phyloP scores from a whole-genome alignment of 179 eudicot genomes.

The Heliamphora pulchella region DNA sequence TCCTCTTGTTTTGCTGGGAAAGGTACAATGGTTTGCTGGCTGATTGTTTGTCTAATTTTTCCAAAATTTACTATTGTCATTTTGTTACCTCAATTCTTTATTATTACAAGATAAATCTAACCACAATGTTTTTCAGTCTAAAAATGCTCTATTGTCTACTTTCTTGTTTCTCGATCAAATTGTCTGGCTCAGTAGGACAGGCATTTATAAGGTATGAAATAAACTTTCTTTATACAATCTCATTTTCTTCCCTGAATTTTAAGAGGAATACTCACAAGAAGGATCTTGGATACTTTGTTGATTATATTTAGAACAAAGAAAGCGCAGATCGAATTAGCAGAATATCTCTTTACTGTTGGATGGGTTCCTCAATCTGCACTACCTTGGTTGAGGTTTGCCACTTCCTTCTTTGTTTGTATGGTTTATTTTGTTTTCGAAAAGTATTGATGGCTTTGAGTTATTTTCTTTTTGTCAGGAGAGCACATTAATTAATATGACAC shows the following conservation, averaged over 20 bases:
- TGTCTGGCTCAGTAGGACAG: slow-evolving; percentile 93
- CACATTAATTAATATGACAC: too few relatives aligned
- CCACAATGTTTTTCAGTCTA: slow-evolving; percentile 47
- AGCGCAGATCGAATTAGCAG: slow-evolving; percentile 62
- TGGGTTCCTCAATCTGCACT: slow-evolving; percentile 77
- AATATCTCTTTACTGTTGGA: slow-evolving; percentile 91
- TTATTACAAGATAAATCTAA: too few relatives aligned
- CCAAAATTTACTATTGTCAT: neutral
- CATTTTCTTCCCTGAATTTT: neutral
- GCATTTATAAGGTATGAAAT: slow-evolving; percentile 72
- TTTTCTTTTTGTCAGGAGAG: neutral
- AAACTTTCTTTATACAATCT: neutral
- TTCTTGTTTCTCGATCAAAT: slow-evolving; percentile 97
- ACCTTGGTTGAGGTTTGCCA: slow-evolving; percentile 78
- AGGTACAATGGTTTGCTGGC: slow-evolving; percentile 41
- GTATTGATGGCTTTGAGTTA: too few relatives aligned
- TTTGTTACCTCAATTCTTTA: slow-evolving; percentile 16
- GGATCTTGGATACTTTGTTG: slow-evolving; percentile 15
- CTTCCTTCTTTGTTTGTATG: neutral
- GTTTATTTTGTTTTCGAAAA: too few relatives aligned
- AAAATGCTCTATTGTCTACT: slow-evolving; percentile 83
- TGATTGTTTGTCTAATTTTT: neutral
- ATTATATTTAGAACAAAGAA: slow-evolving; percentile 58
- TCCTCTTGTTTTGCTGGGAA: slow-evolving; percentile 76
- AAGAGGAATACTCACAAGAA: neutral